These are phyloP conservation scores for Candida dajiaensis DNA, from an alignment of 805 yeast species.

Conservation along the genomic window DNA sequence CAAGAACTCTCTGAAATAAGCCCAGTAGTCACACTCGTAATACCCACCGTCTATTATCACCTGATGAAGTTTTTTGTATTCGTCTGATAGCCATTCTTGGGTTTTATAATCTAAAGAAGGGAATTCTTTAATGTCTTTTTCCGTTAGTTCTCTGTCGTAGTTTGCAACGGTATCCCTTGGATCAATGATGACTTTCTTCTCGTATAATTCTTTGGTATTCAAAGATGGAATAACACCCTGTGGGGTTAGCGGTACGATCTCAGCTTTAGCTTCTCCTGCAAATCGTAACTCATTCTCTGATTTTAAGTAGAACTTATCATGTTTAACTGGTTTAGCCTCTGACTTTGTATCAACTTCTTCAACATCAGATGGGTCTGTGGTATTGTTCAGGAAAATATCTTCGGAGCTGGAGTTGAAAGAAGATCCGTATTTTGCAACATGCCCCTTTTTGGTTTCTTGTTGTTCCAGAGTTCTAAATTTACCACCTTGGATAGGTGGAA, in stretches of 20 bases:
- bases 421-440: not conserved
- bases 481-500: slow-evolving; percentile 91
- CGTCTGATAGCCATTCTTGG: slow-evolving; percentile 48
- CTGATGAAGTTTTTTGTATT: slow-evolving; percentile 57
- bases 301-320: not conserved
- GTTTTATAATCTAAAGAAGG: slow-evolving; percentile 68
- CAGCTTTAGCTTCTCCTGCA: slow-evolving; percentile 38
- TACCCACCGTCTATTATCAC: slow-evolving; percentile 49
- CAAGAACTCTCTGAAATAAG: slow-evolving; percentile 61
- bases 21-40: slow-evolving; percentile 70
- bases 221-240: slow-evolving; percentile 38
- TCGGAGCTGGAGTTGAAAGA: slow-evolving; percentile 2
- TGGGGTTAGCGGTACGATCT: slow-evolving; percentile 47
- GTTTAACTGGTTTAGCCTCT: not conserved
- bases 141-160: slow-evolving; percentile 52
- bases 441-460: slow-evolving; percentile 9
- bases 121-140: slow-evolving; percentile 45
- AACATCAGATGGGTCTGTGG: slow-evolving; percentile 15
- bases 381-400: slow-evolving; percentile 1
- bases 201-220: slow-evolving; percentile 27
- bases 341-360: slow-evolving; percentile 7
- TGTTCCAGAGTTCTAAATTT: slow-evolving; percentile 30
- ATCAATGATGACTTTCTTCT: slow-evolving; percentile 38
- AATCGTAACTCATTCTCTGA: slow-evolving; percentile 6
- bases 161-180: slow-evolving; percentile 48